Conservation (phyloP, 805 yeast species). For the Clavispora carvajalis region DNA sequence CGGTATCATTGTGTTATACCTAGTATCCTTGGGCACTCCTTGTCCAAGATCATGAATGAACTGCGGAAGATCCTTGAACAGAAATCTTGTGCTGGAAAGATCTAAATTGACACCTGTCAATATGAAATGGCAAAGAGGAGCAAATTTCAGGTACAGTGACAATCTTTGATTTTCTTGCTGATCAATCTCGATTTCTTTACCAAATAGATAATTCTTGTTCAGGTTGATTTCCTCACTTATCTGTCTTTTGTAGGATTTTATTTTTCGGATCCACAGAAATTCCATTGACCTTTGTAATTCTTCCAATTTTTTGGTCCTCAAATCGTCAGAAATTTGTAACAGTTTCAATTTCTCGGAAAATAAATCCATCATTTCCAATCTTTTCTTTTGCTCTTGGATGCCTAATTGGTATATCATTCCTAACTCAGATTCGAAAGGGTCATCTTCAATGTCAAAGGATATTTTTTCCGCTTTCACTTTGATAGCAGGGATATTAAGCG, state of each 20-base stretch:
- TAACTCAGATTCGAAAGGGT: constrained; percentile 38
- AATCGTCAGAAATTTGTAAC: constrained; percentile 1
- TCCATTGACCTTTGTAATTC: constrained; percentile 9
- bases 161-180: constrained; percentile 20
- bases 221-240: constrained; percentile 7
- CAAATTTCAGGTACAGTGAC: constrained; percentile 24
- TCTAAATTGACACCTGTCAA: constrained; percentile 24
- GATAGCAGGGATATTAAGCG: constrained; percentile 26
- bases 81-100: constrained; percentile 24
- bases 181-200: constrained; percentile 22
- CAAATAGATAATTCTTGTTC: constrained; percentile 29
- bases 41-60: constrained; percentile 72
- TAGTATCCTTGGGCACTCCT: constrained; percentile 69
- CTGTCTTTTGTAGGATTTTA: constrained; percentile 39
- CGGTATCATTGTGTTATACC: constrained; percentile 68
- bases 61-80: constrained; percentile 41
- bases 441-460: constrained; percentile 37
- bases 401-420: constrained; percentile 40
- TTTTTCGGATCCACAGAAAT: constrained; percentile 59
- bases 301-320: constrained; percentile 1
- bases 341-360: constrained; percentile 16
- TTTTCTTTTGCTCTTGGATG: constrained; percentile 32
- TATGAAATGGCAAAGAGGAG: constrained; percentile 32
- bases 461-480: constrained; percentile 22
- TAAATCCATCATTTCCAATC: constrained; percentile 25